Percentiles rank a stretch among this genome's conserved stretches.
Conservation (phyloP, 495 filamentous ascomycete genomes). For the Xylaria curta region DNA sequence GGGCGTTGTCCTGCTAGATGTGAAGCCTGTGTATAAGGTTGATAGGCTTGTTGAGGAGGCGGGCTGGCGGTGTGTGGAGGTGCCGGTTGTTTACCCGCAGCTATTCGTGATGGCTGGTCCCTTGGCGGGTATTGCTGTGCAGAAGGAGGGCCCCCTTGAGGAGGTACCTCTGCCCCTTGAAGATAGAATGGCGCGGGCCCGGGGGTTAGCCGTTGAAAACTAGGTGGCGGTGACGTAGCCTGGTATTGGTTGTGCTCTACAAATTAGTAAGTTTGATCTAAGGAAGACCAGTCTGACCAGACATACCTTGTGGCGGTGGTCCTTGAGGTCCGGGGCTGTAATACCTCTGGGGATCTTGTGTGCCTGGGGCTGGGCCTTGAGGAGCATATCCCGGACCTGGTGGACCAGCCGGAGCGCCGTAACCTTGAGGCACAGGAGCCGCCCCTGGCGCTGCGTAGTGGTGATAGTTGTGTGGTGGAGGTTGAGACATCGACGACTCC, state of each 20-base stretch:
- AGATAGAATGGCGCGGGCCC: conserved; percentile 54
- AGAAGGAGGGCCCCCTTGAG: conserved; percentile 40
- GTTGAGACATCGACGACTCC: conserved; percentile 93
- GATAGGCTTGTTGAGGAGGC: conserved; percentile 47
- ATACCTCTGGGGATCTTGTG: conserved; percentile 71
- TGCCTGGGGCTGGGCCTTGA: conserved; percentile 53
- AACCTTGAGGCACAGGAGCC: conserved; percentile 67
- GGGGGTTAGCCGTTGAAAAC: conserved; percentile 51
- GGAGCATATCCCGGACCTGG: conserved; percentile 54
- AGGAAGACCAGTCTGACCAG: conserved; percentile 1
- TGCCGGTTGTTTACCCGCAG: conserved; percentile 51
- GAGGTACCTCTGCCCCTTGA: conserved; percentile 52
- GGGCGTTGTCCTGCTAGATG: conserved; percentile 58
- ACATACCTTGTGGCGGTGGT: conserved; percentile 46
- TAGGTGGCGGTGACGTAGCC: conserved; percentile 54
- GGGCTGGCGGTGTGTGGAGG: conserved; percentile 55
- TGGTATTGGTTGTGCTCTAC: conserved; percentile 50
- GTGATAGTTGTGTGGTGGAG: conserved; percentile 67
- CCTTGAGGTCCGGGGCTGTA: conserved; percentile 65
- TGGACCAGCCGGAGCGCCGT: conserved; percentile 53
- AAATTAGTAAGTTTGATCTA: conserved; percentile 40
- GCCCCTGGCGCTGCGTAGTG: conserved; percentile 67
- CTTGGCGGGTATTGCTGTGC: conserved; percentile 46
- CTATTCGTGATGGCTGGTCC: conserved; percentile 52
- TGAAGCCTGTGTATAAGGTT: conserved; percentile 52